Percentiles rank a stretch among this genome's conserved stretches.
phyloP scores from a whole-genome alignment of 2,329 filamentous ascomycete genomes.

The Aureobasidium musti region DNA sequence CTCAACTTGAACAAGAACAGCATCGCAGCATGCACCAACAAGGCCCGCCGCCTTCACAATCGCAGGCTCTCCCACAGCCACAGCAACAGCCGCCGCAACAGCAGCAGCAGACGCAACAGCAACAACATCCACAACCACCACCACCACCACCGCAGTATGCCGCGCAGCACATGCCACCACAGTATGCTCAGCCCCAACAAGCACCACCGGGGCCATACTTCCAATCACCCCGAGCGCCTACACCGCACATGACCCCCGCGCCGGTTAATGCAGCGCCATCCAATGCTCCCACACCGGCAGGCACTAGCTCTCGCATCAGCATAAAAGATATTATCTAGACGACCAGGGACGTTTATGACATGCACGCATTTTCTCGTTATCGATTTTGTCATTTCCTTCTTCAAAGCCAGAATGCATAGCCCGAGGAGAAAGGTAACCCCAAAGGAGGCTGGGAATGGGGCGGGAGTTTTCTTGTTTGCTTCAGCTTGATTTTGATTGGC shows the following conservation, averaged over 20 bases:
- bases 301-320: constrained; percentile 38
- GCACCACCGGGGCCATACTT: constrained; percentile 30
- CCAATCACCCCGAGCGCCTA: constrained; percentile 28
- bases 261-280: constrained; percentile 14
- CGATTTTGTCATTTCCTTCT: constrained; percentile 18
- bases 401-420: constrained; percentile 25
- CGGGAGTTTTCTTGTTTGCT: constrained; percentile 3
- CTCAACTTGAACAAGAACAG: constrained; percentile 56
- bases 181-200: constrained; percentile 31
- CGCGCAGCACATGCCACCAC: constrained; percentile 17
- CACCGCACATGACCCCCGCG: constrained; percentile 27
- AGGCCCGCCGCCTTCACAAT: not conserved
- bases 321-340: constrained; percentile 43
- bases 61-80: not conserved
- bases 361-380: constrained; percentile 15
- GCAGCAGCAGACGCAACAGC: constrained; percentile 15
- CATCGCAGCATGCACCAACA: constrained; percentile 25
- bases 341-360: constrained; percentile 21
- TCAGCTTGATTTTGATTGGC: constrained; percentile 11
- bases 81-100: not conserved
- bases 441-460: not conserved
- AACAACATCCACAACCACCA: constrained; percentile 27
- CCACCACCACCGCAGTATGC: constrained; percentile 33
- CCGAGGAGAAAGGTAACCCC: constrained; percentile 20
- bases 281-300: constrained; percentile 11